These are phyloP conservation scores for Curvularia eragrostidis DNA, from an alignment of 2,329 filamentous ascomycete species.

Conservation along the genomic window DNA sequence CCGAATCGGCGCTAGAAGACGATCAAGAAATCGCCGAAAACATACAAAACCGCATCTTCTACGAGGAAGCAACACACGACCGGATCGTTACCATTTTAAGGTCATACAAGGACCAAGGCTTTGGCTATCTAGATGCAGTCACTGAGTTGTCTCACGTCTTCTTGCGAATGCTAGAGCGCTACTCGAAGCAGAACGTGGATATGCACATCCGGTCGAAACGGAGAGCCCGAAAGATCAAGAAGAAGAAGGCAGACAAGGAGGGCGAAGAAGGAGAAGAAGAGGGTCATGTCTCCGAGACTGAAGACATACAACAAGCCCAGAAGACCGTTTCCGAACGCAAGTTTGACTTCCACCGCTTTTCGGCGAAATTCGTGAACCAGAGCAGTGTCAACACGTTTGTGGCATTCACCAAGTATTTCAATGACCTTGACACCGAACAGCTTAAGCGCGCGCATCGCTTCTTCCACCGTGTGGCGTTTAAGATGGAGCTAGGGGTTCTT, in stretches of 20 bases:
- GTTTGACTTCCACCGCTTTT: conserved; percentile 89
- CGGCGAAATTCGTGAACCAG: conserved; percentile 81
- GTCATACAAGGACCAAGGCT: conserved; percentile 91
- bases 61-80: conserved; percentile 94
- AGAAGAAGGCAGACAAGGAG: conserved; percentile 59
- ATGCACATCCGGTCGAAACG: conserved; percentile 88
- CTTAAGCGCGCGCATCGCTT: conserved; percentile 92
- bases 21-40: conserved; percentile 98
- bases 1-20: conserved; percentile 81
- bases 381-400: conserved; percentile 89
- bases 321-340: conserved; percentile 80
- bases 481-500: conserved; percentile 87
- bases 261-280: conserved; percentile 61
- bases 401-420: conserved; percentile 78
- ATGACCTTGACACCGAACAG: conserved; percentile 78
- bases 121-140: conserved; percentile 89
- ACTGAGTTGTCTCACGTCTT: conserved; percentile 94
- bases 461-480: conserved; percentile 93
- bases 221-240: conserved; percentile 75
- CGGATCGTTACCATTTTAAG: conserved; percentile 79
- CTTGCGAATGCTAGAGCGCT: conserved; percentile 86
- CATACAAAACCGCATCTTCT: conserved; percentile 95
- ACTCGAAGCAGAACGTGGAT: conserved; percentile 93
- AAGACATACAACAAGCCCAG: conserved; percentile 76
- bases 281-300: conserved; percentile 61